These are phyloP conservation scores for Dendrothele bispora DNA, from an alignment of 768 basidiomycete species.

Conservation along the genomic window DNA sequence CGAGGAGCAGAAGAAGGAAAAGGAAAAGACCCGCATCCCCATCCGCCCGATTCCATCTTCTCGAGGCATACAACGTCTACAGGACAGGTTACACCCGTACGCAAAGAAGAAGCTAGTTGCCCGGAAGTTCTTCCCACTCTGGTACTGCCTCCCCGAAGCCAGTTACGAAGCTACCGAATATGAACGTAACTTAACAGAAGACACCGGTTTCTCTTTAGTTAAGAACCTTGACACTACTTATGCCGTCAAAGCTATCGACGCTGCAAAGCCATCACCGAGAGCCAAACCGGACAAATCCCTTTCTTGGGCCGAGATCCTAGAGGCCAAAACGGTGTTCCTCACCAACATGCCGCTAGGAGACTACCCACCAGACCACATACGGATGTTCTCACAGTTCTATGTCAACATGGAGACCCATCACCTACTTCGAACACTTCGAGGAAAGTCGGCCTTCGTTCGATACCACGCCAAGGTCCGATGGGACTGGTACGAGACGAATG, in stretches of 20 bases:
- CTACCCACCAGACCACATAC: neutral
- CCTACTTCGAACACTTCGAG: neutral
- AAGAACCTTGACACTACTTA: neutral
- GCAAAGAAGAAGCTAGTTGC: neutral
- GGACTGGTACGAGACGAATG: constrained; percentile 5
- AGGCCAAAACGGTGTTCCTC: constrained; percentile 5
- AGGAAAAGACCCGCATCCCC: constrained; percentile 10
- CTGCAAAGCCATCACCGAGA: neutral
- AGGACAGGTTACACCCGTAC: neutral
- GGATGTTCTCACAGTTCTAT: constrained; percentile 8
- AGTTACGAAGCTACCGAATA: neutral
- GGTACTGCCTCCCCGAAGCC: constrained; percentile 3
- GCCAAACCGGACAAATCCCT: neutral
- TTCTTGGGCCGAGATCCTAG: constrained; percentile 2
- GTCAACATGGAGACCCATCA: constrained; percentile 8
- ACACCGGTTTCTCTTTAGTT: neutral
- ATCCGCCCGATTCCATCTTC: neutral
- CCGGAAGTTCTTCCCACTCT: constrained; percentile 3
- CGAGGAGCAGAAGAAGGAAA: constrained; percentile 17
- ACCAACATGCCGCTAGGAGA: neutral
- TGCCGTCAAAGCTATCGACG: neutral
- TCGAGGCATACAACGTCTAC: neutral
- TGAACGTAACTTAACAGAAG: neutral
- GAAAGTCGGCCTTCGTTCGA: neutral
- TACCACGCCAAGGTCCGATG: constrained; percentile 4